Conservation (phyloP, 805 yeast genomes). For the Candida stauntonica region DNA sequence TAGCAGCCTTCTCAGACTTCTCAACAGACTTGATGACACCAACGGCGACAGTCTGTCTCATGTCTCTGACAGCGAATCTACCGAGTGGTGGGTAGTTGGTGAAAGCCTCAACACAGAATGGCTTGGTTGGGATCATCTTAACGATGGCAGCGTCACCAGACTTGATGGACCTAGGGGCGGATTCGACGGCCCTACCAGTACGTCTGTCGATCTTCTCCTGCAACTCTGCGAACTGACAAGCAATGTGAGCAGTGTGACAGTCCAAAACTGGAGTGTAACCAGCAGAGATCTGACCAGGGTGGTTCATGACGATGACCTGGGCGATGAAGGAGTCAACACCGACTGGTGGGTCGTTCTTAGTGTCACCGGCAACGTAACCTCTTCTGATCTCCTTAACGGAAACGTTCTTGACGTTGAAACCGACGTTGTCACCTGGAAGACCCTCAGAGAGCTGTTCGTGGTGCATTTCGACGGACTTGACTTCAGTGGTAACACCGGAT, state of each 20-base stretch:
- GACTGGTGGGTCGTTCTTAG: conserved; percentile 89
- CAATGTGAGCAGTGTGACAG: conserved; percentile 93
- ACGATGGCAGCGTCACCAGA: conserved; percentile 96
- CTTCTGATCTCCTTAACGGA: conserved; percentile 90
- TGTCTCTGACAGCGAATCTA: conserved; percentile 99
- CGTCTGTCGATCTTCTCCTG: conserved; percentile 89
- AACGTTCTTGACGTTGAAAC: conserved; percentile 92
- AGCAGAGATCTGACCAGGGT: conserved; percentile 90
- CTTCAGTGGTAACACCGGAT: conserved; percentile 90
- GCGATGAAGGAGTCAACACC: conserved; percentile 81
- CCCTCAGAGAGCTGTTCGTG: conserved; percentile 84
- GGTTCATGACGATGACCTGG: conserved; percentile 73
- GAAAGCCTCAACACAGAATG: conserved; percentile 95
- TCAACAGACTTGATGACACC: conserved; percentile 79
- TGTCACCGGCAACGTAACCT: conserved; percentile 93
- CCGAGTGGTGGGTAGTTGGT: conserved; percentile 96
- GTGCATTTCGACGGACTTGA: conserved; percentile 91
- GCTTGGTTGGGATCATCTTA: conserved; percentile 83
- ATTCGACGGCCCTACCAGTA: conserved; percentile 91
- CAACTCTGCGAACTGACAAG: conserved; percentile 80
- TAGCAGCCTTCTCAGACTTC: conserved; percentile 49
- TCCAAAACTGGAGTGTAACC: conserved; percentile 92
- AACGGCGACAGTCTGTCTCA: conserved; percentile 99
- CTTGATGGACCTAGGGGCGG: conserved; percentile 71
- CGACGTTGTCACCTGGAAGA: conserved; percentile 86